Conservation (phyloP, 345 rosid species). For the Euphorbia tirucalli region DNA sequence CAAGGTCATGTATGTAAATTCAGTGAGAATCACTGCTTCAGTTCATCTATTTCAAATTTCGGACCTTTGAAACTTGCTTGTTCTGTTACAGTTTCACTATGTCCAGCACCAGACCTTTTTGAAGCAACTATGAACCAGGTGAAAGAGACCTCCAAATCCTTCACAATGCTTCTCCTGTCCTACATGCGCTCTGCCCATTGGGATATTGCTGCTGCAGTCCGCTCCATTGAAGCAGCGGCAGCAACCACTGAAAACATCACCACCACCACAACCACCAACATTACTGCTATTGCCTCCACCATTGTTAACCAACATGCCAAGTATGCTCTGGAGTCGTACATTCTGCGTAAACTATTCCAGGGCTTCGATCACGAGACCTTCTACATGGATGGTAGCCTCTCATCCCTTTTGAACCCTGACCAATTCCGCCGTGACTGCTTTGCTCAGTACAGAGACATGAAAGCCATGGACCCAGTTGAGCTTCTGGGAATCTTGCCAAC, state of each 20-base stretch:
- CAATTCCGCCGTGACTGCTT: constrained; percentile 85
- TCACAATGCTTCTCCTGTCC: constrained; percentile 70
- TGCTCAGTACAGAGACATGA: constrained; percentile 81
- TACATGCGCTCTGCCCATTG: constrained; percentile 87
- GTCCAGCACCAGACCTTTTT: constrained; percentile 80
- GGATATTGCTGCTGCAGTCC: constrained; percentile 92
- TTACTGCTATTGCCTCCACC: constrained; percentile 40
- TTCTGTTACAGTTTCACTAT: constrained; percentile 53
- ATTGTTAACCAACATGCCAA: constrained; percentile 71
- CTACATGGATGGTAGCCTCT: constrained; percentile 86
- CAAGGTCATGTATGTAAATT: too few relatives aligned
- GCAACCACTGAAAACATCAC: constrained; percentile 30
- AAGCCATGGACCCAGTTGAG: constrained; percentile 89
- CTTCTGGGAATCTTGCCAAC: constrained; percentile 81
- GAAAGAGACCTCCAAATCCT: constrained; percentile 73
- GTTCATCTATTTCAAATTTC: neutral
- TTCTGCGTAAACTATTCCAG: constrained; percentile 65
- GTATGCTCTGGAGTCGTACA: constrained; percentile 79
- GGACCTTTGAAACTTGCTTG: neutral
- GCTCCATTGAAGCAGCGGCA: constrained; percentile 81
- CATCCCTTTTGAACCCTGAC: constrained; percentile 75
- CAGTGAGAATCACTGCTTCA: too few relatives aligned
- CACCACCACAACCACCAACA: constrained; percentile 22
- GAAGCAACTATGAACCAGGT: constrained; percentile 66
- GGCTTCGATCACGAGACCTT: constrained; percentile 95